These are phyloP conservation scores for Phytopythium oedochilum DNA, from an alignment of 352 stramenopile genomes.

Conservation along the genomic window DNA sequence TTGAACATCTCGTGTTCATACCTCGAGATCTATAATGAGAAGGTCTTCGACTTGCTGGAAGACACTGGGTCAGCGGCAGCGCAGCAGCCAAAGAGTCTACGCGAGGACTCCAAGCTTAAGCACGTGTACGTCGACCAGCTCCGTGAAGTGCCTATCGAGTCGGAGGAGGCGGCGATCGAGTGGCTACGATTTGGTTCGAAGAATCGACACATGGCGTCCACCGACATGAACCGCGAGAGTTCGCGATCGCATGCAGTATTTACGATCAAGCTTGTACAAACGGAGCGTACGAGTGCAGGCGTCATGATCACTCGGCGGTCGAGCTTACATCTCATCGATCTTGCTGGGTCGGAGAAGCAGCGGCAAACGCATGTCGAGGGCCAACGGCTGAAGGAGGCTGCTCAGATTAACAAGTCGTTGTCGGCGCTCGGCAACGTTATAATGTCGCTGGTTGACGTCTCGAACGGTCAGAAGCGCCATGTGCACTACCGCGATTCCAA, in stretches of 20 bases:
- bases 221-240: slow-evolving; percentile 97
- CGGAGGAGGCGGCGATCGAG: slow-evolving; percentile 62
- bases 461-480: slow-evolving; percentile 72
- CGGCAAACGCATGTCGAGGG: slow-evolving; percentile 73
- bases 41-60: slow-evolving; percentile 85
- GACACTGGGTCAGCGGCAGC: slow-evolving; percentile 31
- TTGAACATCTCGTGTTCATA: slow-evolving; percentile 81
- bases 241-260: slow-evolving; percentile 97
- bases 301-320: slow-evolving; percentile 64
- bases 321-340: slow-evolving; percentile 81
- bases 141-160: slow-evolving; percentile 56
- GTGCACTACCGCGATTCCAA: slow-evolving; percentile 88
- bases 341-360: slow-evolving; percentile 87
- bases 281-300: slow-evolving; percentile 50
- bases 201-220: slow-evolving; percentile 94
- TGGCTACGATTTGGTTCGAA: slow-evolving; percentile 63
- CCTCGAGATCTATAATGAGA: slow-evolving; percentile 91
- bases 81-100: slow-evolving; percentile 59
- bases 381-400: slow-evolving; percentile 83
- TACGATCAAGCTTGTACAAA: slow-evolving; percentile 91
- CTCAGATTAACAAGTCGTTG: slow-evolving; percentile 89
- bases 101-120: slow-evolving; percentile 68
- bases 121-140: slow-evolving; percentile 81
- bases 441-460: slow-evolving; percentile 83
- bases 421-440: slow-evolving; percentile 88